Evolutionary conservation across 78 protist genomes (phyloP).

Genomic region (Dictyostelium purpureum): DNA sequence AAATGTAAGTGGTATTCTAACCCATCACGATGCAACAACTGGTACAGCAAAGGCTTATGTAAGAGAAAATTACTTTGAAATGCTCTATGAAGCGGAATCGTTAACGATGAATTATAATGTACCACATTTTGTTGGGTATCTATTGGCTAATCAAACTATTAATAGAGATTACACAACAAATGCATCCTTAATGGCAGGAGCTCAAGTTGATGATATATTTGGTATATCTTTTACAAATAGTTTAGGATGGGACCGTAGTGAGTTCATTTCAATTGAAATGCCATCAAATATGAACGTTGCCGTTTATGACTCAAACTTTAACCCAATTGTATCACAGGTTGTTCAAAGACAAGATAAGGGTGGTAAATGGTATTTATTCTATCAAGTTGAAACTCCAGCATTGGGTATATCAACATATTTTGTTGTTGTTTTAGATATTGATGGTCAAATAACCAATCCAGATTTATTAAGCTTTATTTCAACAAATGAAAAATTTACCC

Average conservation of each 20-base stretch:
- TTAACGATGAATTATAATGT: background rate
- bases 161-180: background rate
- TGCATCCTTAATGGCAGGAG: background rate
- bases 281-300: conserved; percentile 8
- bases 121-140: conserved; percentile 3
- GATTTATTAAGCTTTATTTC: background rate
- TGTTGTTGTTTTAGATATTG: background rate
- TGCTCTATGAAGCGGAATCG: conserved; percentile 21
- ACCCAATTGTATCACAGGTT: conserved; percentile 24
- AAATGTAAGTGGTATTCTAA: conserved; percentile 54
- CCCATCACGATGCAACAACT: conserved; percentile 65
- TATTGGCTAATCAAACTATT: conserved; percentile 35
- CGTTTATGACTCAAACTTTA: conserved; percentile 10
- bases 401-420: conserved; percentile 72
- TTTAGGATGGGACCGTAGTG: conserved; percentile 58
- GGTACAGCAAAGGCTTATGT: conserved; percentile 35
- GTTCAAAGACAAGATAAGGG: conserved; percentile 23
- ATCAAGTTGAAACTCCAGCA: conserved; percentile 34
- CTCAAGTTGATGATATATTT: background rate
- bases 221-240: conserved; percentile 33
- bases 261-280: background rate
- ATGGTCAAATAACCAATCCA: background rate
- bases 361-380: conserved; percentile 40
- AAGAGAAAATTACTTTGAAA: conserved; percentile 31
- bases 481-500: background rate